Base-by-base conservation (phyloP, 441 rosid species). In the Corymbia citriodora region DNA sequence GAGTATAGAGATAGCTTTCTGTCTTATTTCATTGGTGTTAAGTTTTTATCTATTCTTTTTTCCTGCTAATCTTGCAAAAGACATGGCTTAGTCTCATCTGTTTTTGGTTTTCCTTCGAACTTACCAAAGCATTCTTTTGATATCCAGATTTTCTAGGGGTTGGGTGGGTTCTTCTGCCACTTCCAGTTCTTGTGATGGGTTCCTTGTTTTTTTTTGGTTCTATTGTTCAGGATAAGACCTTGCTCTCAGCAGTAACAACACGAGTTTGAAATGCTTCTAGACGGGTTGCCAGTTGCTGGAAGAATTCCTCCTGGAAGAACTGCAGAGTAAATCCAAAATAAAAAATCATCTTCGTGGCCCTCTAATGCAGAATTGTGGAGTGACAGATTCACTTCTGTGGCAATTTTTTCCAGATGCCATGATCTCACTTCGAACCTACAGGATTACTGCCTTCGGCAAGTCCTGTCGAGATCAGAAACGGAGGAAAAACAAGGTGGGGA, bases 1-100 rank as follows among this genome's bases (percentile, higher is more conserved):
- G 79, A 70, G 45, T 31, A 33, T 33, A 33, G 79, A 33, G 79
- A 18, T 70, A 16, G 79, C 45, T 70, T 33, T 33, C 79, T 31
- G 79, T 68, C 79, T 17, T 31, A 31, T 68, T 31, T 68, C 79
- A 31, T 31, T 33, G 31, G 45, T 31, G 40, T 36, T 15, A 16
- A 63, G 9, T 63, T 0, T 16, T 63, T 29, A 13, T 0, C 3
- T 25, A 10, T 63, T 29, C 0, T 63, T 63, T 29, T 1, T 63
- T 63, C 33, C 70, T 29, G 70, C 33, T 63, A 63, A 63, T 29
- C 29, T 29, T 63, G 33, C 70, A 63, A 63, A 3, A 29, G 70
- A 63, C 70, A 14, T 14, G 18, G 70, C 21, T n/a, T n/a, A 7
- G 79, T 31, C 79, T 68, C 79, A 31, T 68, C 79, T 68, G 79